phyloP scores from a whole-genome alignment of 2,329 filamentous ascomycete genomes.

The Hymenoscyphus infarciens region DNA sequence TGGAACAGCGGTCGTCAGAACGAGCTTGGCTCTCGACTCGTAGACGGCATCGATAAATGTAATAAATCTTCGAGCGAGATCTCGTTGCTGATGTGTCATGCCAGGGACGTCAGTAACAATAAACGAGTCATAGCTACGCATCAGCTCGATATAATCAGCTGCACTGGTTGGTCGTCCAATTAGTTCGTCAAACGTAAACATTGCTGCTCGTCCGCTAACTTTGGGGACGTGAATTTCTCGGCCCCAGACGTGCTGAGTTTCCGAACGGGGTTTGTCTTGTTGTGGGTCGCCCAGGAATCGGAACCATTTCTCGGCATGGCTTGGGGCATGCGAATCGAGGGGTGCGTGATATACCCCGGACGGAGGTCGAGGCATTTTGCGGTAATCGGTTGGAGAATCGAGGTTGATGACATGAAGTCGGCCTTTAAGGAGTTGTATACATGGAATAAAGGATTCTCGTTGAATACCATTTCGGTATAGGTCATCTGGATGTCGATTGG shows the following conservation, averaged over 20 bases:
- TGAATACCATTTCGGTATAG: conserved; percentile 98
- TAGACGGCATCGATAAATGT: conserved; percentile 98
- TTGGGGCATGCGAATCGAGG: conserved; percentile 70
- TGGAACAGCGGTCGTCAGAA: conserved; percentile 84
- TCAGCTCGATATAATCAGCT: conserved; percentile 91
- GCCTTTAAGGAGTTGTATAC: conserved; percentile 85
- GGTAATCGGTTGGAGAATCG: conserved; percentile 93
- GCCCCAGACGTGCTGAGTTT: conserved; percentile 86
- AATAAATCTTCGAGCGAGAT: conserved; percentile 89
- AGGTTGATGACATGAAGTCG: conserved; percentile 88
- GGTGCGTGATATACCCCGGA: conserved; percentile 93
- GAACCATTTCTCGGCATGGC: conserved; percentile 94
- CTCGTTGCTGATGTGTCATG: conserved; percentile 83
- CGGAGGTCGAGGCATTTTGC: conserved; percentile 89
- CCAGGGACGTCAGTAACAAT: conserved; percentile 87
- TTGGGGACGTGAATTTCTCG: conserved; percentile 82
- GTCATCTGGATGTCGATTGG: conserved; percentile 93
- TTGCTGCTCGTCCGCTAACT: conserved; percentile 82
- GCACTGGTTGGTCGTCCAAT: conserved; percentile 86
- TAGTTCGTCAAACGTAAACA: conserved; percentile 89
- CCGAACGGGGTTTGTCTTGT: conserved; percentile 68
- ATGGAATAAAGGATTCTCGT: conserved; percentile 89
- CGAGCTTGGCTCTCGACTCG: conserved; percentile 87
- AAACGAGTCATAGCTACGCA: conserved; percentile 86
- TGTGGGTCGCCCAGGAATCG: conserved; percentile 84